Conservation (phyloP, 352 stramenopile species). For the Lagenidium sp. region DNA sequence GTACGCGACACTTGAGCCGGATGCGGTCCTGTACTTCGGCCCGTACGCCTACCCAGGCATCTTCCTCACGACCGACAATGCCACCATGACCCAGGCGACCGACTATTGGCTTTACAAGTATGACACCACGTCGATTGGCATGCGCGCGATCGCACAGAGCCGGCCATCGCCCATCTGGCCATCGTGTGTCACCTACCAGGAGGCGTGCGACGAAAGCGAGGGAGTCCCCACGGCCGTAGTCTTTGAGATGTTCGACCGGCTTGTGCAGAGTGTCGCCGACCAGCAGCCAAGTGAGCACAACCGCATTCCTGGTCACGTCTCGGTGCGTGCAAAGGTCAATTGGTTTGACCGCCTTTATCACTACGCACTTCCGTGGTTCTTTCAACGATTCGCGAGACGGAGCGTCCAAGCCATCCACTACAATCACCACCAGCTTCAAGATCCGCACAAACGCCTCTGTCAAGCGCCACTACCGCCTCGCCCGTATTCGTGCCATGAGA, state of each 20-base stretch:
- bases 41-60: slow-evolving; percentile 1
- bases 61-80: slow-evolving; percentile 1
- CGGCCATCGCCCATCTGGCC: not conserved
- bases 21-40: slow-evolving; percentile 3
- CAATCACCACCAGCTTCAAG: slow-evolving; percentile 8
- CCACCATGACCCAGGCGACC: not conserved
- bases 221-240: not conserved
- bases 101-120: slow-evolving; percentile 7
- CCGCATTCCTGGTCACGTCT: not conserved
- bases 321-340: slow-evolving; percentile 8
- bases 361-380: slow-evolving; percentile 22
- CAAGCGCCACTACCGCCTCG: slow-evolving; percentile 9
- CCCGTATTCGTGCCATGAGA: too few relatives aligned
- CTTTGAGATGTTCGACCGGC: slow-evolving; percentile 2
- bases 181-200: slow-evolving; percentile 5
- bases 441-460: slow-evolving; percentile 1
- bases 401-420: slow-evolving; percentile 27
- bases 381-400: slow-evolving; percentile 18
- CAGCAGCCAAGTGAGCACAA: not conserved
- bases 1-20: not conserved
- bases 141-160: slow-evolving; percentile 1
- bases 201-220: not conserved
- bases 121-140: slow-evolving; percentile 4
- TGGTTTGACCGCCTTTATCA: slow-evolving; percentile 36
- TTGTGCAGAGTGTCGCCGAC: not conserved